Conservation (phyloP, 2,329 filamentous ascomycete species). For the Claviceps maximensis region DNA sequence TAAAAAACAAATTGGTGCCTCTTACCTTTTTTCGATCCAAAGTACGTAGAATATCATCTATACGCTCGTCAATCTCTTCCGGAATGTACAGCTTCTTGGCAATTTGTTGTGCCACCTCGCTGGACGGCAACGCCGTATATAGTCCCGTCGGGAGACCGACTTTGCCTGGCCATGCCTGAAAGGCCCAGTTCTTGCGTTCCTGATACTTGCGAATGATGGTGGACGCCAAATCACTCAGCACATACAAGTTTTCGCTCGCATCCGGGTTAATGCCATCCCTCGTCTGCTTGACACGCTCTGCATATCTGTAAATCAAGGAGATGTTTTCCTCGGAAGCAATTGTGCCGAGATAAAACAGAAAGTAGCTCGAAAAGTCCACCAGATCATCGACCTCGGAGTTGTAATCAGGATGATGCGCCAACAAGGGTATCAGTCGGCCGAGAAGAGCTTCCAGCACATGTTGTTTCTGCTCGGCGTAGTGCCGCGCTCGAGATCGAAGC, state of each 20-base stretch:
- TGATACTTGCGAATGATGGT: slow-evolving; percentile 73
- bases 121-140: slow-evolving; percentile 61
- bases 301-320: slow-evolving; percentile 79
- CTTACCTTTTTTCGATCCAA: slow-evolving; percentile 60
- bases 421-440: slow-evolving; percentile 68
- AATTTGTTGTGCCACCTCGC: slow-evolving; percentile 69
- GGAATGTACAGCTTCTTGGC: slow-evolving; percentile 76
- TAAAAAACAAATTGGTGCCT: too few relatives aligned
- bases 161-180: slow-evolving; percentile 73
- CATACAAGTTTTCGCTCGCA: slow-evolving; percentile 64
- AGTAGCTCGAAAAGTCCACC: slow-evolving; percentile 72
- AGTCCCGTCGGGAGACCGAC: slow-evolving; percentile 68
- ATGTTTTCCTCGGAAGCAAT: slow-evolving; percentile 81
- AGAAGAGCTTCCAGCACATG: slow-evolving; percentile 69
- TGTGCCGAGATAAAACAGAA: slow-evolving; percentile 74
- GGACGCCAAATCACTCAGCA: slow-evolving; percentile 77
- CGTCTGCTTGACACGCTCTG: slow-evolving; percentile 84
- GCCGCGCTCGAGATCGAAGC: slow-evolving; percentile 67
- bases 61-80: slow-evolving; percentile 58
- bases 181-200: slow-evolving; percentile 71
- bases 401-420: slow-evolving; percentile 92
- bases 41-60: slow-evolving; percentile 53
- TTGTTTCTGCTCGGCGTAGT: slow-evolving; percentile 44
- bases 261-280: slow-evolving; percentile 60
- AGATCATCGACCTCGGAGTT: slow-evolving; percentile 52